Percentiles rank a stretch among this genome's conserved stretches.
Evolutionary conservation across 192 early-diverging fungal genomes (phyloP).

Genomic region (Coemansia guatemalensis): DNA sequence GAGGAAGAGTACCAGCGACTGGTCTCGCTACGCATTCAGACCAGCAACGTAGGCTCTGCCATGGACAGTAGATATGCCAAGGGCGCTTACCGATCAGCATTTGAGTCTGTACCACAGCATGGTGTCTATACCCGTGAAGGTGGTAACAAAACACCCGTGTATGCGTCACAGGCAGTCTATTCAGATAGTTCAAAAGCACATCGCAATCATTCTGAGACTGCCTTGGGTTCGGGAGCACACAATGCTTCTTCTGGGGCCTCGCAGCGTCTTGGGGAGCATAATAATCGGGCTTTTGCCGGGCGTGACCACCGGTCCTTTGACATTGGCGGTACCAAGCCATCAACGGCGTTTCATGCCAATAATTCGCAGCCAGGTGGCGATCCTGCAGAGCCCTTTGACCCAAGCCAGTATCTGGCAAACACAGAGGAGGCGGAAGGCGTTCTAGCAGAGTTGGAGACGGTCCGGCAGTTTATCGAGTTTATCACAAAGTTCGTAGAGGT

Average conservation of each 20-base stretch:
- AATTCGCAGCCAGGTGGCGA: background rate
- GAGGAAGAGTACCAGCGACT: conserved; percentile 41
- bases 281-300: background rate
- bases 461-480: conserved; percentile 40
- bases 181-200: background rate
- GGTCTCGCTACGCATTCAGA: conserved; percentile 15
- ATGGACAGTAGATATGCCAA: background rate
- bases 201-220: background rate
- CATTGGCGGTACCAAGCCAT: background rate
- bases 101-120: background rate
- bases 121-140: background rate
- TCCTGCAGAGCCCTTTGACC: conserved; percentile 27
- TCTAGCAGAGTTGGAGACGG: conserved; percentile 34
- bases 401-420: conserved; percentile 29
- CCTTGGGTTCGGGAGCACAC: background rate
- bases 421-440: conserved; percentile 37
- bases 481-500: conserved; percentile 45
- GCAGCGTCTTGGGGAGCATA: background rate
- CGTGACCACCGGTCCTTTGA: background rate
- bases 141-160: background rate
- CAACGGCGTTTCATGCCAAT: background rate
- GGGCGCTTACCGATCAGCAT: background rate
- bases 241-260: background rate
- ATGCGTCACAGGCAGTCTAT: background rate
- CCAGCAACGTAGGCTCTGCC: background rate